Conservation (phyloP, 1,284 basidiomycete genomes). For the Tranzscheliella williamsii region DNA sequence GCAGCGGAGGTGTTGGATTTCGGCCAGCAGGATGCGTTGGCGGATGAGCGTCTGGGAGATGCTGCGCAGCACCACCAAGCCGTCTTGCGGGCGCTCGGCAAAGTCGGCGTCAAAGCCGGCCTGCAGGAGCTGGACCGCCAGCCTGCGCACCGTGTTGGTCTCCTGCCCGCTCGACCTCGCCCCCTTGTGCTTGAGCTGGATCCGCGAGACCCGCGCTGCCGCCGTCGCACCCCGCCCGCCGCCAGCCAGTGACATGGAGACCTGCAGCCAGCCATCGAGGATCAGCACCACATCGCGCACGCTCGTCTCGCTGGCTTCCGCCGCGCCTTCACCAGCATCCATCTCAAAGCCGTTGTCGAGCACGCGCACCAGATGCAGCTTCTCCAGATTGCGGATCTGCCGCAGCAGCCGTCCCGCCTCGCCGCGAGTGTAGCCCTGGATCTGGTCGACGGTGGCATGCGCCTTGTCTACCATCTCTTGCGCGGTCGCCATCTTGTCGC, state of each 20-base stretch:
- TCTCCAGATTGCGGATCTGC: constrained; percentile 48
- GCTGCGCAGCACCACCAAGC: constrained; percentile 31
- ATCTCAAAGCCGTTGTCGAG: constrained; percentile 25
- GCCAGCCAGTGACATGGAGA: constrained; percentile 36
- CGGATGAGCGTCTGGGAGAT: constrained; percentile 37
- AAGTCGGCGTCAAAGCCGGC: constrained; percentile 33
- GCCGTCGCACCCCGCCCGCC: background rate
- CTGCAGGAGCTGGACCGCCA: constrained; percentile 27
- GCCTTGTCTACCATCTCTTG: constrained; percentile 48
- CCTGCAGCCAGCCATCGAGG: constrained; percentile 37
- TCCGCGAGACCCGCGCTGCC: constrained; percentile 20
- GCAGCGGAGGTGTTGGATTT: constrained; percentile 42
- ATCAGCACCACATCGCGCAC: constrained; percentile 35
- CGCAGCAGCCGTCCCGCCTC: constrained; percentile 49
- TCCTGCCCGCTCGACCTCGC: constrained; percentile 15
- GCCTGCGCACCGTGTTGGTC: constrained; percentile 28
- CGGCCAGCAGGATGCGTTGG: constrained; percentile 33
- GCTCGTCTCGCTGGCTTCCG: constrained; percentile 8
- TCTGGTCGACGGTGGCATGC: constrained; percentile 53
- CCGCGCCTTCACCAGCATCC: constrained; percentile 11
- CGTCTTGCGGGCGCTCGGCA: constrained; percentile 20
- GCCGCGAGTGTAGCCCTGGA: constrained; percentile 54
- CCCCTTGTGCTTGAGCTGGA: constrained; percentile 37
- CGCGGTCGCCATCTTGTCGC: constrained; percentile 40
- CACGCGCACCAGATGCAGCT: constrained; percentile 46